Base-by-base conservation (phyloP, 371 early-diverging fungal species). In the Blyttiomyces sp. region DNA sequence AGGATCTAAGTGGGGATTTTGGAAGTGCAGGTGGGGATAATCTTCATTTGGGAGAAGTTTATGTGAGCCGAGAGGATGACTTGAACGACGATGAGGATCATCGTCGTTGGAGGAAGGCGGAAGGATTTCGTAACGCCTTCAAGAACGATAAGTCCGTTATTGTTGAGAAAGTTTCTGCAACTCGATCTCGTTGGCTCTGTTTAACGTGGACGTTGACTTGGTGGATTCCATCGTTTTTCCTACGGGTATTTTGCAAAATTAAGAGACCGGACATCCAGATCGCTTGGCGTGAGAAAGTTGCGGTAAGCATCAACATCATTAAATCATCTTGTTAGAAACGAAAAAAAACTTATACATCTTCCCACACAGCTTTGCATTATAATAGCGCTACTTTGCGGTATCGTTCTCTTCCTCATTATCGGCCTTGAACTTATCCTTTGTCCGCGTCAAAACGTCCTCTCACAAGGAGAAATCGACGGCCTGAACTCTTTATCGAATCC, bases 221-320 rank as follows among this genome's bases (percentile, higher is more conserved):
- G 64, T 93, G 91, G 88, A 85, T 93, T 42, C 94, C 94, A 11
- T 72, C 81, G 39, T 73, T 71, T 6, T 81, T 82, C 44, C 61
- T 92, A 11, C 34, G 46, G 6, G 26, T 48, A 17, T 72, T 68
- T 36, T 54, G 92, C 43, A 85, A 86, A 56, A 49, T 69, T 23
- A 62, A 60, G 32, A 11, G 58, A 42, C 42, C 16, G 31, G 72
- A 71, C 16, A 30, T 55, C 23, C 59, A 54, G 43, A 82, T 92
- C 58, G 94, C 96, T 1, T 95, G 96, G 96, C 86, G 94, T 57
- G 96, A 96, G 74, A 94, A 96, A 74, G 84, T 95, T 0, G 86
- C 94, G 30, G 62, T 61, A 45, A 60, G 59, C 51, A 1, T 50
- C 23, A 34, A 21, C n/a, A n/a, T n/a, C n/a, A n/a, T n/a, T n/a